A percentile compares a stretch with the other conserved stretches of the same genome.
Evolutionary conservation across 148 eudicot species (phyloP).

Genomic region (Camellia granthamiana): DNA sequence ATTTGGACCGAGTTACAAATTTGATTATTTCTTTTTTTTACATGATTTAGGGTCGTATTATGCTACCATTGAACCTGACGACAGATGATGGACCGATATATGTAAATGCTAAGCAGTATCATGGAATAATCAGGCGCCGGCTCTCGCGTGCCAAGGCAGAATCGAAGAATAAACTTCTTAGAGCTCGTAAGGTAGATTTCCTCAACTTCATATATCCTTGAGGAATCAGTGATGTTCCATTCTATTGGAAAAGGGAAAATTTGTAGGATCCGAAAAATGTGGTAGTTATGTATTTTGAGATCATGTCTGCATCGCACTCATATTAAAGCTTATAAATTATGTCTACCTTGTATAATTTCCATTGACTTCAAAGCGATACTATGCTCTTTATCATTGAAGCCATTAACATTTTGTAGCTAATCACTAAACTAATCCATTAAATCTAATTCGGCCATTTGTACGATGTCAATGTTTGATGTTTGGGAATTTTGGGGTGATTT

Average conservation of each 20-base stretch:
- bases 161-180: conserved; percentile 31
- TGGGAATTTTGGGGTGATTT: not conserved
- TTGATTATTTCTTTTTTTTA: not conserved
- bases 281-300: not conserved
- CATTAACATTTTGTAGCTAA: not conserved
- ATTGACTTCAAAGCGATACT: not conserved
- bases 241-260: not conserved
- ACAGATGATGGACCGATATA: conserved; percentile 63
- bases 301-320: not conserved
- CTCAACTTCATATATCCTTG: not conserved
- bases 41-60: conserved; percentile 50
- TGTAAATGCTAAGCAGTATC: conserved; percentile 78
- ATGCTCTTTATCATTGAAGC: not conserved
- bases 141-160: conserved; percentile 57
- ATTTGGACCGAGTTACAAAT: not conserved
- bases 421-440: not conserved
- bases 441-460: not conserved
- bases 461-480: not conserved
- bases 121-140: conserved; percentile 76
- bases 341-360: not conserved
- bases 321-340: not conserved
- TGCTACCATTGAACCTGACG: conserved; percentile 56
- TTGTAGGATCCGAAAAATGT: not conserved
- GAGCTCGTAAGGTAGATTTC: conserved; percentile 43
- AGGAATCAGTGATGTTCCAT: conserved; percentile 4